Percentiles rank a stretch among this genome's conserved stretches.
Conservation (phyloP, 1,139 yeast genomes). For the Sugiyamaella paludigena region DNA sequence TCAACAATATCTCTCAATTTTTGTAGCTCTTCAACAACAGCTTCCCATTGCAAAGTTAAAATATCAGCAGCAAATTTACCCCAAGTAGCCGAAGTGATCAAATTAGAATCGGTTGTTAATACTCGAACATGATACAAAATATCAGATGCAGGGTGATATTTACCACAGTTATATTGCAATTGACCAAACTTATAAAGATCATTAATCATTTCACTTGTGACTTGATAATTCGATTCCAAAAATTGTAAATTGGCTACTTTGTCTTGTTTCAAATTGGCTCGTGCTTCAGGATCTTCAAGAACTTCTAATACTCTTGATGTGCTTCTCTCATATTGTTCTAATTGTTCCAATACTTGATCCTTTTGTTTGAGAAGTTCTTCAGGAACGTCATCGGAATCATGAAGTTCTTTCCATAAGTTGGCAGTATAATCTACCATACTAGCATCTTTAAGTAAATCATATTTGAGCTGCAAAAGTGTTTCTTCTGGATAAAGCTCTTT, state of each 20-base stretch:
- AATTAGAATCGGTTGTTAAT: conserved; percentile 49
- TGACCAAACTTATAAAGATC: conserved; percentile 56
- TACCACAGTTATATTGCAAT: conserved; percentile 59
- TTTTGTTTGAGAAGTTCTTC: conserved; percentile 42
- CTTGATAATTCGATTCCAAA: conserved; percentile 44
- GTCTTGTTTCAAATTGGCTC: conserved; percentile 50
- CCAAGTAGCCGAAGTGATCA: conserved; percentile 59
- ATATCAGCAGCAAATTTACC: conserved; percentile 60
- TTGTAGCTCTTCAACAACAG: conserved; percentile 50
- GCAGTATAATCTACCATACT: conserved; percentile 52
- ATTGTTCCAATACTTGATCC: conserved; percentile 41
- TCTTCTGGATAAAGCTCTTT: conserved; percentile 47
- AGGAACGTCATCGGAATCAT: conserved; percentile 42
- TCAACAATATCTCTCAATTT: conserved; percentile 57
- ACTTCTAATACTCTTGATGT: conserved; percentile 48
- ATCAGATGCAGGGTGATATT: conserved; percentile 56
- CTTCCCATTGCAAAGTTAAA: conserved; percentile 50
- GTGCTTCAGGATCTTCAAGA: conserved; percentile 49
- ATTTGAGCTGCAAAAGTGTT: conserved; percentile 47
- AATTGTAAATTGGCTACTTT: conserved; percentile 50
- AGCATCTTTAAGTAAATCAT: conserved; percentile 53
- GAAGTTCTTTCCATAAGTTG: conserved; percentile 44
- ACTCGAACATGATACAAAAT: conserved; percentile 54
- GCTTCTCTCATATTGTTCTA: conserved; percentile 43
- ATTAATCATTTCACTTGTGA: conserved; percentile 50